These are phyloP conservation scores for Fraxinus nigra DNA, from an alignment of 305 asterid species.

Conservation along the genomic window DNA sequence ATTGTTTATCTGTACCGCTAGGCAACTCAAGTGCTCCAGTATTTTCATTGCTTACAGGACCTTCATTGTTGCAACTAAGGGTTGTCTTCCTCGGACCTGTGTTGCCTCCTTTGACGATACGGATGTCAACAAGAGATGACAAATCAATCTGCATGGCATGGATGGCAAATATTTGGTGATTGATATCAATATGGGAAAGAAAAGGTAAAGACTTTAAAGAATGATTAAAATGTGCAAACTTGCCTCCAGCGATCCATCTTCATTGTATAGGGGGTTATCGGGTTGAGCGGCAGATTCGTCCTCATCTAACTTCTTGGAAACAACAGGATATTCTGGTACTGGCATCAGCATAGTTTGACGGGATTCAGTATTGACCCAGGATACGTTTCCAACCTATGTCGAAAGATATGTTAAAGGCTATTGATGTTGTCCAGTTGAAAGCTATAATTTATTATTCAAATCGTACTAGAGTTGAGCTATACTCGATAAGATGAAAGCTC, in stretches of 20 bases:
- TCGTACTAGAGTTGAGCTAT: conserved; percentile 25
- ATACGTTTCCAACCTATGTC: conserved; percentile 77
- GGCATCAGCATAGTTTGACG: conserved; percentile 51
- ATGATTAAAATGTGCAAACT: conserved; percentile 14
- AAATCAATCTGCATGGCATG: conserved; percentile 62
- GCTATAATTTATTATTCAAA: conserved; percentile 9
- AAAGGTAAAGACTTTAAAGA: not conserved
- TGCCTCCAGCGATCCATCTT: conserved; percentile 95
- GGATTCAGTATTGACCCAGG: conserved; percentile 47
- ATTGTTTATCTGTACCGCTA: conserved; percentile 34
- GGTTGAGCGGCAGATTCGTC: conserved; percentile 40
- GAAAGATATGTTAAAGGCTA: conserved; percentile 22
- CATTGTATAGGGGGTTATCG: conserved; percentile 58
- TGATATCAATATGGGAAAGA: not conserved
- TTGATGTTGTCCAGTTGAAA: not conserved
- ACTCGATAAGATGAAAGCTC: conserved; percentile 81
- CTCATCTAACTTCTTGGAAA: conserved; percentile 36
- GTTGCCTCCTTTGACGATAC: conserved; percentile 41
- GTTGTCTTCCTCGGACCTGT: conserved; percentile 33
- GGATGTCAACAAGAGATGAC: conserved; percentile 68
- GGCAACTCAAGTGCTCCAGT: conserved; percentile 31
- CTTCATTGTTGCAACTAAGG: conserved; percentile 30
- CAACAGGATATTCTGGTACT: conserved; percentile 67
- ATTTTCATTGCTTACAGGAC: conserved; percentile 29
- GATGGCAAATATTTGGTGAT: conserved; percentile 1